Base-by-base conservation (phyloP, 495 filamentous ascomycete species). In the Aspergillus steynii region DNA sequence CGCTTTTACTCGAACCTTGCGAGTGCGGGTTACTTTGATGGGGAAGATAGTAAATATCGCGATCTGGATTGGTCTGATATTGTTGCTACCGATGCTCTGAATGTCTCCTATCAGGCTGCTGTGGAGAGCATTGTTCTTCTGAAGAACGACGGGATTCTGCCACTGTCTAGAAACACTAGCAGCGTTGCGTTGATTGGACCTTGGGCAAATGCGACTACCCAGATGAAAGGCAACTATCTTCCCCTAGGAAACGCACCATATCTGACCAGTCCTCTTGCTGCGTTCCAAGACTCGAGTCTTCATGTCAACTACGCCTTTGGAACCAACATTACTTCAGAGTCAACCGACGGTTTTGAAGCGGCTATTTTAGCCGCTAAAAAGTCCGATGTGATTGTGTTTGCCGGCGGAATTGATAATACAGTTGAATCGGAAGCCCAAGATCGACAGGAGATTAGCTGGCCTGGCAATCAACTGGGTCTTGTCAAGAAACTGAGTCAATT, bases 161-260 rank as follows among this genome's bases (percentile, higher is more conserved):
- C 85, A 0, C 68, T 86, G 4, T 71, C 75, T 0, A 61, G 71
- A 10, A 62, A 69, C 5, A 67, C 67, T 5, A 76, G 66, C 25
- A 79, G 69, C 10, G 68, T 87, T 15, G 85, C 83, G 7, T 66
- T 88, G 10, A 76, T 89, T 56, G 86, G 86, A 0, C 78, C 79
- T 2, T 86, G 82, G 75, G 85, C 82, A 10, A 83, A 84, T 55
- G 85, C 84, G 5, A 86, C 85, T 0, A 76, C 68, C 5, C 77
- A 87, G 48, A 74, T 89, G 73, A 85, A 85, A 60, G 86, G 86
- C 6, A 86, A 85, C 61, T 89, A 88, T 68, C 76, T 65, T 56
- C 20, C 20, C 20, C 20, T 20, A 20, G 84, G 84, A 3, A 69
- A 68, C 0, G 78, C 86, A 6, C 84, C 83, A 14, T 87, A 85